These are phyloP conservation scores for Quercus ilex DNA, from an alignment of 306 rosid genomes.

Conservation along the genomic window DNA sequence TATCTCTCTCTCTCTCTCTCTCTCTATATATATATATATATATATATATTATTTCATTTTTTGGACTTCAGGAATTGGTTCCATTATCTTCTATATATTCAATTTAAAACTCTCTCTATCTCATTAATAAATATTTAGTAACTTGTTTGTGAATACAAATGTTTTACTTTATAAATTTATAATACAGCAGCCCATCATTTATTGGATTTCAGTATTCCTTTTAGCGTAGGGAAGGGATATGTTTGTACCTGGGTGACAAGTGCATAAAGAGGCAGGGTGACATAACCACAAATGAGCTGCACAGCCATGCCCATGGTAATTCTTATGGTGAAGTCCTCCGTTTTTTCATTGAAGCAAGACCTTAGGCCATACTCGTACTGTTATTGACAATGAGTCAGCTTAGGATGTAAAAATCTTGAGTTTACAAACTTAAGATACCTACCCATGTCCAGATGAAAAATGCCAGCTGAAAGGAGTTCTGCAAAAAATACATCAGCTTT, in stretches of 20 bases:
- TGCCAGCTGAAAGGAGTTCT: slow-evolving; percentile 76
- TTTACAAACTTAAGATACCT: slow-evolving; percentile 20
- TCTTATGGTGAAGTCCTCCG: slow-evolving; percentile 40
- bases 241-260: slow-evolving; percentile 61
- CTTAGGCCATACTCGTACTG: slow-evolving; percentile 66
- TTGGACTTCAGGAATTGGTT: no score
- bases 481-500: slow-evolving; percentile 1
- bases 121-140: no score
- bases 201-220: no score
- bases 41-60: no score
- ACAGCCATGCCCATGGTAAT: slow-evolving; percentile 54
- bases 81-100: no score
- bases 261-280: slow-evolving; percentile 67
- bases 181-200: no score
- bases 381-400: slow-evolving; percentile 25
- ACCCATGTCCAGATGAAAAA: slow-evolving; percentile 82
- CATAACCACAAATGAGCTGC: slow-evolving; percentile 66
- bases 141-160: no score
- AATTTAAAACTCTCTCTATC: no score
- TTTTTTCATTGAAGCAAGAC: slow-evolving; percentile 57
- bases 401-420: neutral
- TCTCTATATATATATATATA: no score
- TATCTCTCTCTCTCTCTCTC: no score
- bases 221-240: neutral
- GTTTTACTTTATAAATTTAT: no score